Percentiles rank a stretch among this genome's conserved stretches.
These are phyloP conservation scores for Globisporangium barbulae DNA, from an alignment of 352 stramenopile species.

Conservation along the genomic window DNA sequence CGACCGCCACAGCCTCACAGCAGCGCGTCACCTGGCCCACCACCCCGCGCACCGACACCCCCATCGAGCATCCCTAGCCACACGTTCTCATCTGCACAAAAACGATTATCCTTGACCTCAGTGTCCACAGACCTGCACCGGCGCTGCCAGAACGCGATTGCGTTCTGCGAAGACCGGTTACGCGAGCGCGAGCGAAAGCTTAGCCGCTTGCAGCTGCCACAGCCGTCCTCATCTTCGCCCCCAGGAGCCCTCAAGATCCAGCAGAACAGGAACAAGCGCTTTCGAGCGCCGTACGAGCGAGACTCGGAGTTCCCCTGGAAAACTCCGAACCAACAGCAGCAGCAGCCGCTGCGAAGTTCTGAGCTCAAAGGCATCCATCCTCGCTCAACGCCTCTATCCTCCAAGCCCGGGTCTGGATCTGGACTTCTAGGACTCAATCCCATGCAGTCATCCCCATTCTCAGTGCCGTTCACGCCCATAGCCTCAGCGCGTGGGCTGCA, in stretches of 20 bases:
- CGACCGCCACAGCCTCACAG: neutral
- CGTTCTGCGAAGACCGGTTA: slow-evolving; percentile 33
- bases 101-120: neutral
- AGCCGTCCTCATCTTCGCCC: slow-evolving; percentile 9
- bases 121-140: slow-evolving; percentile 29
- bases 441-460: slow-evolving; percentile 1
- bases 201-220: slow-evolving; percentile 29
- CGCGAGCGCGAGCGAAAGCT: slow-evolving; percentile 41
- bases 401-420: neutral
- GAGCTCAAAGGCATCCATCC: slow-evolving; percentile 16
- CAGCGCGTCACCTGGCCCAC: slow-evolving; percentile 1
- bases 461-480: slow-evolving; percentile 7
- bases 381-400: neutral
- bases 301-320: slow-evolving; percentile 15
- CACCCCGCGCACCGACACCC: neutral
- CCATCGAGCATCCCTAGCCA: neutral
- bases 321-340: neutral
- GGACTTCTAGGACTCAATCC: neutral
- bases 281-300: neutral
- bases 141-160: slow-evolving; percentile 37
- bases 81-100: neutral
- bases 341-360: neutral
- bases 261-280: slow-evolving; percentile 16
- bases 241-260: slow-evolving; percentile 16
- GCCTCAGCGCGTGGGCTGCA: neutral